phyloP scores from a whole-genome alignment of 306 rosid genomes.

The Trifolium repens region DNA sequence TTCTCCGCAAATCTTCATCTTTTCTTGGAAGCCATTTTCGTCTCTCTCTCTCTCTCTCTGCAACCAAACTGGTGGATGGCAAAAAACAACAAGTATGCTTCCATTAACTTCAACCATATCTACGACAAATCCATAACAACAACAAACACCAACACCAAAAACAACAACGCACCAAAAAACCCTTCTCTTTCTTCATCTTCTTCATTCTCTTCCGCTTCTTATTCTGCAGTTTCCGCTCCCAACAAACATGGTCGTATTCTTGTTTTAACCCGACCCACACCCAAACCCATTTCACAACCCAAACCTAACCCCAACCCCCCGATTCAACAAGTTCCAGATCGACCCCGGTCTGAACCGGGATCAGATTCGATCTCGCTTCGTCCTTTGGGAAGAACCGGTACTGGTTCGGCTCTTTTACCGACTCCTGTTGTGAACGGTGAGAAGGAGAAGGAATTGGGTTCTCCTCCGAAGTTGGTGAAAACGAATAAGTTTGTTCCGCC shows the following conservation, averaged over 20 bases:
- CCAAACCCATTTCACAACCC: constrained; percentile 49
- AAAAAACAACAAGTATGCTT: constrained; percentile 73
- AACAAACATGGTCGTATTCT: constrained; percentile 85
- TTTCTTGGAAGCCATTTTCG: constrained; percentile 7
- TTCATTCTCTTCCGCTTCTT: constrained; percentile 59
- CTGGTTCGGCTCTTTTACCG: constrained; percentile 33
- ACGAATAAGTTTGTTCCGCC: constrained; percentile 78
- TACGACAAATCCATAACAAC: constrained; percentile 57
- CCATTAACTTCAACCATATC: constrained; percentile 82
- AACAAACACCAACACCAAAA: constrained; percentile 14
- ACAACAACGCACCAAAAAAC: constrained; percentile 36
- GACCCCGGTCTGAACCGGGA: constrained; percentile 40
- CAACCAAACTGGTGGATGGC: constrained; percentile 69
- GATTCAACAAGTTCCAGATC: constrained; percentile 44
- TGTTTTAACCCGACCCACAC: constrained; percentile 69
- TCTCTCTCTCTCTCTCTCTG: background rate
- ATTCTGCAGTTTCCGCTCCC: constrained; percentile 67
- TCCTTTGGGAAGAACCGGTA: constrained; percentile 67
- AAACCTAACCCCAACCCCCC: constrained; percentile 35
- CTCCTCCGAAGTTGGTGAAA: constrained; percentile 43
- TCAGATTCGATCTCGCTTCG: constrained; percentile 76
- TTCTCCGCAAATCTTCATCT: background rate
- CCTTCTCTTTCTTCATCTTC: constrained; percentile 51
- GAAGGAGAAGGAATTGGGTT: constrained; percentile 46
- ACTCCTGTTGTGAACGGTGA: constrained; percentile 42